Evolutionary conservation across 257 asterid species (phyloP).

Genomic region (Przewalskia tangutica): DNA sequence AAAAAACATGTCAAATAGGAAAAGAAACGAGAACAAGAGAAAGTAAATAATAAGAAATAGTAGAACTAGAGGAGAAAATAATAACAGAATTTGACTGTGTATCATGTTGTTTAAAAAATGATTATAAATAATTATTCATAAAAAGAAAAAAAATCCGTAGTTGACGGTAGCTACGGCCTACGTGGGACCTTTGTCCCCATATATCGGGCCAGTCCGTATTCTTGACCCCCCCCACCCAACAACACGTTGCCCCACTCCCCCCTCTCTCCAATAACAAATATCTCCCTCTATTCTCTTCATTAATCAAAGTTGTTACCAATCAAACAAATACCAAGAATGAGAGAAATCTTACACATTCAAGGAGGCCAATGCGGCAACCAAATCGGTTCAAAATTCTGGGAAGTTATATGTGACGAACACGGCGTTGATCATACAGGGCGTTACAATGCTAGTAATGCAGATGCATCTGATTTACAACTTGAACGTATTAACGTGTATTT

Average conservation of each 20-base stretch:
- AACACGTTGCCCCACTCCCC: not conserved
- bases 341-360: not conserved
- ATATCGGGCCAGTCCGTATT: not conserved
- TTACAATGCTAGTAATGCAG: not conserved
- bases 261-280: too few species aligned
- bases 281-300: too few species aligned
- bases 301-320: too few species aligned
- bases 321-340: too few species aligned
- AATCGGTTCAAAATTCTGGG: slow-evolving; percentile 12
- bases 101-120: too few species aligned
- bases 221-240: not conserved
- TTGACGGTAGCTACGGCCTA: not conserved
- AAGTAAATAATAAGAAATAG: too few species aligned
- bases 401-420: not conserved
- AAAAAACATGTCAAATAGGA: too few species aligned
- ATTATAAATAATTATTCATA: too few species aligned
- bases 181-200: not conserved
- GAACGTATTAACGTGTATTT: slow-evolving; percentile 5
- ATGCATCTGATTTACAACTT: not conserved
- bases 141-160: not conserved
- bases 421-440: not conserved
- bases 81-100: too few species aligned
- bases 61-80: too few species aligned
- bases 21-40: too few species aligned
- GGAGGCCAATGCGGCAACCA: slow-evolving; percentile 11